Conservation (phyloP, 1,284 basidiomycete species). For the Kwoniella shivajii region DNA sequence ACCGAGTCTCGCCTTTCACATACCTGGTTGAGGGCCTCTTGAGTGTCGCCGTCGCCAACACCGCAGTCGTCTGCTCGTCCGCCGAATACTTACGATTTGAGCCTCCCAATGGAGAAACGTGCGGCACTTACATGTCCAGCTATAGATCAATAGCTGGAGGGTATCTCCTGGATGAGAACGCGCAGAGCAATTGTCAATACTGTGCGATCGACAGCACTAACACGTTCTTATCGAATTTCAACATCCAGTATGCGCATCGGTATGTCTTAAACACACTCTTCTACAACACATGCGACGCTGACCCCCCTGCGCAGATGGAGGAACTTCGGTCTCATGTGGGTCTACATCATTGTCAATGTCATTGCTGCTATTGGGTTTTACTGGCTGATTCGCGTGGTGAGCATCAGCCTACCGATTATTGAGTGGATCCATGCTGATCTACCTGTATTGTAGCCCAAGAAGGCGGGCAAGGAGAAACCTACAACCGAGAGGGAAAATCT, state of each 20-base stretch:
- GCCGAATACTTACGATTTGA: conserved; percentile 53
- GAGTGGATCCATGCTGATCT: not conserved
- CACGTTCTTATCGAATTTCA: conserved; percentile 62
- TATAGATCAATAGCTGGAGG: conserved; percentile 50
- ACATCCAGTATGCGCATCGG: conserved; percentile 61
- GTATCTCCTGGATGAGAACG: conserved; percentile 43
- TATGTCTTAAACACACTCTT: conserved; percentile 27
- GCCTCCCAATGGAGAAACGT: conserved; percentile 53
- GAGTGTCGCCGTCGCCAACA: conserved; percentile 45
- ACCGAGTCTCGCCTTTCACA: conserved; percentile 73
- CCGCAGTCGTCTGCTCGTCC: conserved; percentile 51
- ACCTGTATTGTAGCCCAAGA: conserved; percentile 13
- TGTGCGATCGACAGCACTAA: conserved; percentile 60
- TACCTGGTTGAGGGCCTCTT: conserved; percentile 56
- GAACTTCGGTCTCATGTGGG: conserved; percentile 66
- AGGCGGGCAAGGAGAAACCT: conserved; percentile 19
- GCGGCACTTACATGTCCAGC: conserved; percentile 51
- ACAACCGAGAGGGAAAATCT: conserved; percentile 6
- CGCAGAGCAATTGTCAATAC: conserved; percentile 49
- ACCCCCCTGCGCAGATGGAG: conserved; percentile 58
- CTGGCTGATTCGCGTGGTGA: conserved; percentile 49
- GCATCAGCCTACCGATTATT: not conserved
- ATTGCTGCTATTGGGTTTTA: conserved; percentile 46
- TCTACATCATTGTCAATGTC: conserved; percentile 65
- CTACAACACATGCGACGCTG: conserved; percentile 5